Evolutionary conservation across 495 filamentous ascomycete genomes (phyloP).

Genomic region (Xylaria nigripes): DNA sequence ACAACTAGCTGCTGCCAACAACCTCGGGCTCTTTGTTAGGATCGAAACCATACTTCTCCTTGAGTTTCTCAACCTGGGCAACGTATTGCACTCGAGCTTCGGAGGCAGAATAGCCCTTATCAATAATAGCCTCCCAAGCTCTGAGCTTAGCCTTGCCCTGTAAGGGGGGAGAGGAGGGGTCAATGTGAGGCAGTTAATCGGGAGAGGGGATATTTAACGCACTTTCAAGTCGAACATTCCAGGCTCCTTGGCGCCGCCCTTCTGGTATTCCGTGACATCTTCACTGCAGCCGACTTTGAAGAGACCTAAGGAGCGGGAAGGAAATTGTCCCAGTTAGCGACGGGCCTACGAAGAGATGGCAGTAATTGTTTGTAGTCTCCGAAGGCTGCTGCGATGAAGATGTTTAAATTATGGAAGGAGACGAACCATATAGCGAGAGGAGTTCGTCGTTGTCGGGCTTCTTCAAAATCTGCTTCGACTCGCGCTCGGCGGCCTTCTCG

Average conservation of each 20-base stretch:
- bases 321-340: not conserved
- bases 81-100: conserved; percentile 72
- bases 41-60: conserved; percentile 58
- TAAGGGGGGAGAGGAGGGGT: not conserved
- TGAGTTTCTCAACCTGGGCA: conserved; percentile 57
- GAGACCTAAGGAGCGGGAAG: conserved; percentile 29
- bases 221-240: conserved; percentile 54
- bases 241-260: conserved; percentile 18
- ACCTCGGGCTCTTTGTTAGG: conserved; percentile 45
- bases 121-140: conserved; percentile 58
- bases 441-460: conserved; percentile 52
- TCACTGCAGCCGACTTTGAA: conserved; percentile 47
- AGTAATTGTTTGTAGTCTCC: not conserved
- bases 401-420: not conserved
- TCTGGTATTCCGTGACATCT: conserved; percentile 35
- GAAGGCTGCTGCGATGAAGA: not conserved
- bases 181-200: not conserved
- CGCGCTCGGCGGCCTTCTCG: conserved; percentile 49
- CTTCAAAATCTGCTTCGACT: conserved; percentile 54
- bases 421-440: conserved; percentile 43
- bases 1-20: conserved; percentile 28
- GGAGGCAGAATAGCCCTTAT: conserved; percentile 48
- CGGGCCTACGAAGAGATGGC: not conserved
- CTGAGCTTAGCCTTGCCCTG: conserved; percentile 73
- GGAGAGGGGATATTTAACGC: conserved; percentile 10